A percentile compares a stretch with the other conserved stretches of the same genome.
These are phyloP conservation scores for Hyphopichia pseudoburtonii DNA, from an alignment of 1,139 yeast genomes.

Conservation along the genomic window DNA sequence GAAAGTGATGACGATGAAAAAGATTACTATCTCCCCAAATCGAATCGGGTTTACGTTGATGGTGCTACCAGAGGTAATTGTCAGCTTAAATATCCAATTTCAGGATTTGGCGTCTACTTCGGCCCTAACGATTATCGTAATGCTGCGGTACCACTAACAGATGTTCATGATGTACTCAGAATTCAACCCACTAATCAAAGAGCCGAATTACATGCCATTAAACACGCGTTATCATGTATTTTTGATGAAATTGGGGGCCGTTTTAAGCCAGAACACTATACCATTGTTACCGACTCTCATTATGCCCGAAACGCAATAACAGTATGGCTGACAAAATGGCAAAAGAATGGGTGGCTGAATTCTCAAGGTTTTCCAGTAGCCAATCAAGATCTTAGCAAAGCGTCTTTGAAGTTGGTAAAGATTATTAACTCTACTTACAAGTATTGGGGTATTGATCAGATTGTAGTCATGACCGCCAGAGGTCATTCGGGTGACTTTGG, in stretches of 20 bases:
- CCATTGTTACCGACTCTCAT: slow-evolving; percentile 56
- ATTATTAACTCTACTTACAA: slow-evolving; percentile 32
- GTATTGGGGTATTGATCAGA: slow-evolving; percentile 25
- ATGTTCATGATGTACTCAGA: slow-evolving; percentile 16
- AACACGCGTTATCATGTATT: slow-evolving; percentile 54
- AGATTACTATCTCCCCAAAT: too few species aligned
- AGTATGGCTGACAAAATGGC: slow-evolving; percentile 56
- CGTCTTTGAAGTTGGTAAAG: slow-evolving; percentile 21
- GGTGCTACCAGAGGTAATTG: too few species aligned
- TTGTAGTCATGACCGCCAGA: slow-evolving; percentile 56
- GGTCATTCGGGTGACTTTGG: slow-evolving; percentile 75
- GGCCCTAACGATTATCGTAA: slow-evolving; percentile 58
- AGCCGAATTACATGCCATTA: slow-evolving; percentile 73
- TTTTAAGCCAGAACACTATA: slow-evolving; percentile 12
- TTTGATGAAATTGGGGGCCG: too few species aligned
- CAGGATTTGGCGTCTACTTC: slow-evolving; percentile 71
- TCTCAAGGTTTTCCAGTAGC: slow-evolving; percentile 44
- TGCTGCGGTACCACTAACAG: slow-evolving; percentile 47
- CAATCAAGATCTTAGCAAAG: slow-evolving; percentile 51
- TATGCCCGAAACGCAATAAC: slow-evolving; percentile 51
- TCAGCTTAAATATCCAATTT: too few species aligned
- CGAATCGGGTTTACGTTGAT: too few species aligned
- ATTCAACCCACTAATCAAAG: slow-evolving; percentile 69
- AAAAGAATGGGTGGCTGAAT: slow-evolving; percentile 51
- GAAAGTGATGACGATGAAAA: too few species aligned